Evolutionary conservation across 352 stramenopile species (phyloP), one percentile per base, ranked within the genome.

Genomic region (Phytophthora rubi): DNA sequence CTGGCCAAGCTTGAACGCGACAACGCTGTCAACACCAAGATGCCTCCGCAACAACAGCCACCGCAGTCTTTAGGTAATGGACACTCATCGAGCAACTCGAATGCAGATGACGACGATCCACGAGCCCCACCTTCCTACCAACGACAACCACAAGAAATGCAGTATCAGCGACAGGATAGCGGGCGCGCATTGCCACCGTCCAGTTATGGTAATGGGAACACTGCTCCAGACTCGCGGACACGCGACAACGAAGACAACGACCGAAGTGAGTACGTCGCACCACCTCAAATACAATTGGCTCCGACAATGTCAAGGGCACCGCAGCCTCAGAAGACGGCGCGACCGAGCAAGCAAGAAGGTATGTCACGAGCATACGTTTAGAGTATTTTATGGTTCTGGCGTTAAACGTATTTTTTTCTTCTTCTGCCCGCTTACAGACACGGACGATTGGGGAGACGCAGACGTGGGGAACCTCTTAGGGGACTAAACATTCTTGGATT

Each of bases 1-100:
- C 70, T 99, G 18, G 89, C 91, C 48, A 97, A 97, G 53, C 83
- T 99, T 4, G 86, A 98, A 67, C 86, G 87, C 4, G 80, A 88
- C 52, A 82, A 82, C 52, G 75, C 80, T 5, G 60, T 82, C 0
- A 78, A 70, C 12, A 73, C 48, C 1, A 83, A 85, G 44, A 80
- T 87, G 26, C 73, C 77, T 39, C 54, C 76, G 44, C 64, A 74
- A 49, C 57, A 71, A 37, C 73, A 85, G 51, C 73, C 68, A 60
- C 32, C 56, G 30, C 52, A 37, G 18, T 13, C 70, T 32, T 35
- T 68, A 55, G 70, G 52, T 13, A 77, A 82, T 28, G 73, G 73
- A 13, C 65, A 75, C 30, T 58, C 63, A 5, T 74, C 64, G 32
- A 47, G 62, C 23, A 76, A 58, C 21, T 61, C 53, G 15, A 64